Evolutionary conservation across 805 yeast species (phyloP), one percentile per base, ranked within the genome.

Genomic region (Metschnikowia santaceciliae): DNA sequence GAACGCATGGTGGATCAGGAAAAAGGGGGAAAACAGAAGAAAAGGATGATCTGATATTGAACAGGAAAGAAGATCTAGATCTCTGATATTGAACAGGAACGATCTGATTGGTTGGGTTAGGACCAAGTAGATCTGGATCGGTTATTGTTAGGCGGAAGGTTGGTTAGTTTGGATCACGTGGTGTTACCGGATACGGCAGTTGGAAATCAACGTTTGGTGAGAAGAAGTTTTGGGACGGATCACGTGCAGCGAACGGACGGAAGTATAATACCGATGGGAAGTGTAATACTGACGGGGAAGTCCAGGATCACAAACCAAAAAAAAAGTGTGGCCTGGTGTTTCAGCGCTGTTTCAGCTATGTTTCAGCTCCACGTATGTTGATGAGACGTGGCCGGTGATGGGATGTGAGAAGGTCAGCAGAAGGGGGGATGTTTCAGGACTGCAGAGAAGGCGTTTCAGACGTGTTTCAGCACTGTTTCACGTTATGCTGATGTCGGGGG

Each of bases 1-100:
- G 58, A 38, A 26, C 52, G 50, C 42, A 41, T 46, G 37, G 15
- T 34, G 37, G 37, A n/a, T 22, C 32, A 26, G 30, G 11, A 10
- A 26, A 26, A 26, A 23, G 20, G 20, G 5, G 20, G 20, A 20
- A 20, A 17, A 17, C 20, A 20, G 26, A 22, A 22, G 30, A 26
- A 26, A 26, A 17, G 17, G 23, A 5, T 6, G 26, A 14, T n/a
- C 30, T 10, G 42, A 15, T 38, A 11, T 11, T 10, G 42, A 38
- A 11, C 8, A 23, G 2, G 26, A 23, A 23, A 23, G 42, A 20
- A 22, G 42, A 20, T 8, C 17, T 20, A 3, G 22, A 19, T 19
- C 23, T 33, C 30, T 10, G 42, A 15, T 38, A 5, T 5, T 10
- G 42, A 38, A 11, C 30, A 10, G 11, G 30, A 26, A 8, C 8